Evolutionary conservation across 345 rosid genomes (phyloP).

Genomic region (Linum usitatissimum): DNA sequence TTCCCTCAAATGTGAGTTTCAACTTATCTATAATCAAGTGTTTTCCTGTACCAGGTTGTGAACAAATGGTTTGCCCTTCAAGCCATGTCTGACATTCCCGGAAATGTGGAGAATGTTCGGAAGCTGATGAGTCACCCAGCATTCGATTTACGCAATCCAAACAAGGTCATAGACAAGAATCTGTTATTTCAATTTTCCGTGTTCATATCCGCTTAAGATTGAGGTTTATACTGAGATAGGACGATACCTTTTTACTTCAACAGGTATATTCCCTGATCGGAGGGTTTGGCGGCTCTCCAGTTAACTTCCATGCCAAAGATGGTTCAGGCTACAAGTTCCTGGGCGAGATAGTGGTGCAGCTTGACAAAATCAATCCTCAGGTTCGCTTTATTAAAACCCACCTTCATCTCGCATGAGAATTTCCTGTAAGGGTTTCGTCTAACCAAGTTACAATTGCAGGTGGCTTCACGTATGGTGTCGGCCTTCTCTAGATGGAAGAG

Average conservation of each 20-base stretch:
- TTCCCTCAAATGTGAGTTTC: not conserved
- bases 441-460: constrained; percentile 26
- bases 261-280: constrained; percentile 83
- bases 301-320: constrained; percentile 93
- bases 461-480: constrained; percentile 90
- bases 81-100: constrained; percentile 72
- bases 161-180: constrained; percentile 38
- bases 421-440: not conserved
- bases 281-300: constrained; percentile 73
- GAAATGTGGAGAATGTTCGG: constrained; percentile 71
- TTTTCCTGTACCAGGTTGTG: constrained; percentile 48
- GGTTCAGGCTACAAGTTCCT: constrained; percentile 91
- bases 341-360: constrained; percentile 78
- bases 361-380: constrained; percentile 94
- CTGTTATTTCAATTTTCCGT: not conserved
- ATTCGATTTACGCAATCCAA: constrained; percentile 83
- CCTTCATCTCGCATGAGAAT: no score
- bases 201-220: not conserved
- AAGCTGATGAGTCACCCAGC: constrained; percentile 74
- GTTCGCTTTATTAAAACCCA: constrained; percentile 24
- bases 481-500: constrained; percentile 99
- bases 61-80: constrained; percentile 97
- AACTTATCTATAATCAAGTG: no score
- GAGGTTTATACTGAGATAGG: not conserved
- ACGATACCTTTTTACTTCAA: constrained; percentile 1